Evolutionary conservation across 345 rosid genomes (phyloP).

Genomic region (Schrenkiella parvula): DNA sequence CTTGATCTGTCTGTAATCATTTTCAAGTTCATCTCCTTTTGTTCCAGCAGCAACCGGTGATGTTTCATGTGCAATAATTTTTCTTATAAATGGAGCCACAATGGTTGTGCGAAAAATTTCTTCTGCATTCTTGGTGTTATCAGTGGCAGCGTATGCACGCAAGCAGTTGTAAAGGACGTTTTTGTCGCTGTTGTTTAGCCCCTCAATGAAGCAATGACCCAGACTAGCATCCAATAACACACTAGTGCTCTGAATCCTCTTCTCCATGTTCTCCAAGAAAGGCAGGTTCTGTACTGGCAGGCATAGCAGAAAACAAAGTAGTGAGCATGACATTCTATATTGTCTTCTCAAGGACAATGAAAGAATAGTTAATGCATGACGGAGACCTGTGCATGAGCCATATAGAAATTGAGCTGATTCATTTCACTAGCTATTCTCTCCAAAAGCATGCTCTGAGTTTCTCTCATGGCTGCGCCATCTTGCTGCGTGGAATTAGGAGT

Average conservation of each 20-base stretch:
- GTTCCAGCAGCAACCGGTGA: constrained; percentile 43
- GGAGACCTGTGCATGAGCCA: constrained; percentile 92
- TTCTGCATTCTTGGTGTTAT: constrained; percentile 70
- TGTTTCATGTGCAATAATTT: constrained; percentile 58
- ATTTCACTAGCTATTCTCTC: constrained; percentile 97
- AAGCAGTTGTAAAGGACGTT: constrained; percentile 92
- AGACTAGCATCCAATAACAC: constrained; percentile 83
- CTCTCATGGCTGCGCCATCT: constrained; percentile 73
- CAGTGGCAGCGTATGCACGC: constrained; percentile 91
- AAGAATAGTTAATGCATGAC: constrained; percentile 19
- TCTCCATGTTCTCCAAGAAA: constrained; percentile 94
- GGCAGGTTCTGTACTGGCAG: constrained; percentile 99
- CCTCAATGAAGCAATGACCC: constrained; percentile 93
- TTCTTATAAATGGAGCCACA: constrained; percentile 68
- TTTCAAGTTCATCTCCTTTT: constrained; percentile 67
- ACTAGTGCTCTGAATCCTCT: constrained; percentile 90
- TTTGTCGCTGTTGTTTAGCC: constrained; percentile 77
- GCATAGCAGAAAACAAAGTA: constrained; percentile 57
- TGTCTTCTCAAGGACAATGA: constrained; percentile 42
- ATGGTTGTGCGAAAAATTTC: constrained; percentile 80
- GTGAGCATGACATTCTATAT: constrained; percentile 40
- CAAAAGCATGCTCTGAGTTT: constrained; percentile 92
- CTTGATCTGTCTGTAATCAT: constrained; percentile 71
- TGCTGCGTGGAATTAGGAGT: constrained; percentile 49
- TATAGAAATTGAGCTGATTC: constrained; percentile 88